Percentiles rank a stretch among this genome's conserved stretches.
phyloP scores from a whole-genome alignment of 257 asterid species.

The Cynanchum wilfordii region DNA sequence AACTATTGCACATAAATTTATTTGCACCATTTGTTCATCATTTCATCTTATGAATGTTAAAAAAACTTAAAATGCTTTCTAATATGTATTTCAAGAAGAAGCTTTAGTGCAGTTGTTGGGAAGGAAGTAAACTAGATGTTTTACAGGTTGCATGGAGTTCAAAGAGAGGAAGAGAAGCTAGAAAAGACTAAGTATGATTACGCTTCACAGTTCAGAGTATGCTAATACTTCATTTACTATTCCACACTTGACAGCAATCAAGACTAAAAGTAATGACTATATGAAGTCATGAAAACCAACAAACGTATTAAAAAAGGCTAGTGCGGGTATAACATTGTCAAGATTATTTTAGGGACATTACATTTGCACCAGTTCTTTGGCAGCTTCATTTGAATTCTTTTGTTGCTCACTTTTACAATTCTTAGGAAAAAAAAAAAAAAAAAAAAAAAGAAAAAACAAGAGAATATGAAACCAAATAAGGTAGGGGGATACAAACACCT shows the following conservation, averaged over 20 bases:
- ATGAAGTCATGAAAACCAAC: neutral
- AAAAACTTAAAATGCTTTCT: neutral
- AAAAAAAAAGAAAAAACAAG: neutral
- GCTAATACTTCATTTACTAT: neutral
- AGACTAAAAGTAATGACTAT: neutral
- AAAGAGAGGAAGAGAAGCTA: neutral
- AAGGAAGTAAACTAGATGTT: neutral
- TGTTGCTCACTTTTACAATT: neutral
- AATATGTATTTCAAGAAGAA: neutral
- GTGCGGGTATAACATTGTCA: neutral
- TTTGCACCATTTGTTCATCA: neutral
- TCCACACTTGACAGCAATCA: neutral
- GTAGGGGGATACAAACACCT: slow-evolving; percentile 34
- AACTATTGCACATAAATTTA: neutral
- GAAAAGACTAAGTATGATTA: neutral
- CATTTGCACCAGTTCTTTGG: neutral
- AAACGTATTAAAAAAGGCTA: neutral
- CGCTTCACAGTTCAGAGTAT: neutral
- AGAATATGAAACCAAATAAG: neutral
- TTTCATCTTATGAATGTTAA: neutral
- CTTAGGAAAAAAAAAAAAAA: neutral
- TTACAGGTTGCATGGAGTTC: neutral
- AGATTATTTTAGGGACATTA: neutral
- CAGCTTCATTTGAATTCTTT: neutral
- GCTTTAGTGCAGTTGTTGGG: neutral